Conservation (phyloP, 768 basidiomycete genomes). For the Phaeotremella skinneri region DNA sequence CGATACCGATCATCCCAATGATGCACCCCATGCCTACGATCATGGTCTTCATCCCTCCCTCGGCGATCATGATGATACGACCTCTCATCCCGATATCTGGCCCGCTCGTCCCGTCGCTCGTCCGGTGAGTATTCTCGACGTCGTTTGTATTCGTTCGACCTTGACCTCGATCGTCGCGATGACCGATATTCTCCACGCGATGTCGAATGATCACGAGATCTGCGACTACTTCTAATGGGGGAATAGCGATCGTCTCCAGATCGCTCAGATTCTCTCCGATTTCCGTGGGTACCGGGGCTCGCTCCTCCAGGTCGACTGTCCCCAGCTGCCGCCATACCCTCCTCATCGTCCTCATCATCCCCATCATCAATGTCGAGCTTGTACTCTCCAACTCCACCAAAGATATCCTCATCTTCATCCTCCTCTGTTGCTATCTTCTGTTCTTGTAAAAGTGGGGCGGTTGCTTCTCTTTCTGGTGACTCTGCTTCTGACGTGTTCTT, state of each 20-base stretch:
- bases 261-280: not conserved
- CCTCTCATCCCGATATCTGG: not conserved
- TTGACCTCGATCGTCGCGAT: conserved; percentile 20
- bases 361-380: conserved; percentile 63
- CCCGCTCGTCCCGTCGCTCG: not conserved
- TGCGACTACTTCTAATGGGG: conserved; percentile 3
- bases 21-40: not conserved
- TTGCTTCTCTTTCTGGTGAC: conserved; percentile 1
- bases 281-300: not conserved
- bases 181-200: conserved; percentile 11
- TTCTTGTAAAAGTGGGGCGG: conserved; percentile 11
- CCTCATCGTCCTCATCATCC: conserved; percentile 59
- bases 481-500: conserved; percentile 6
- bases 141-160: conserved; percentile 13
- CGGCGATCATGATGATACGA: not conserved
- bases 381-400: conserved; percentile 80
- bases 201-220: not conserved
- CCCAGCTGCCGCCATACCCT: conserved; percentile 48
- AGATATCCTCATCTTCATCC: conserved; percentile 71
- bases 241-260: conserved; percentile 11
- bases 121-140: not conserved
- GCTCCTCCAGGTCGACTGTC: not conserved
- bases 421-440: too few species aligned
- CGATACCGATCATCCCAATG: not conserved
- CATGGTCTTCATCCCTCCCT: not conserved